These are phyloP conservation scores for Fusarium irregulare DNA, from an alignment of 2,329 filamentous ascomycete genomes.

Conservation along the genomic window DNA sequence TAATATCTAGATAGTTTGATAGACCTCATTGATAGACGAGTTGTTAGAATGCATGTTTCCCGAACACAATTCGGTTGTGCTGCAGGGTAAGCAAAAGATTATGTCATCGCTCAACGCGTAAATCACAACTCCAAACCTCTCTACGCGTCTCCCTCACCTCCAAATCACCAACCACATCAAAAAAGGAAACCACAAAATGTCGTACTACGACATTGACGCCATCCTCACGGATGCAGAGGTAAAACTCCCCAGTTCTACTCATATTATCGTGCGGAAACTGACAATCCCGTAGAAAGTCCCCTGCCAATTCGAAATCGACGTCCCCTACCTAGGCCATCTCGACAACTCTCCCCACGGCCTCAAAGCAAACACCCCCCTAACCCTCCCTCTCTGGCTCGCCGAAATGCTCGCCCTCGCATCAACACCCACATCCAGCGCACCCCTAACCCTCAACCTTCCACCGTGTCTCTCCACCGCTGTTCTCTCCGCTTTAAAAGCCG, in stretches of 20 bases:
- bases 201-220: conserved; percentile 86
- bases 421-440: conserved; percentile 62
- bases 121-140: conserved; percentile 10
- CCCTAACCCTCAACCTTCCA: conserved; percentile 85
- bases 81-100: conserved; percentile 34
- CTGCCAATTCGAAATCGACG: conserved; percentile 91
- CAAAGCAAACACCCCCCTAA: conserved; percentile 81
- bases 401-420: conserved; percentile 87
- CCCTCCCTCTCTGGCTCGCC: conserved; percentile 92
- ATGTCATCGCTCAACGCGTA: conserved; percentile 44
- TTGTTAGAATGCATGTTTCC: background rate
- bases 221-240: conserved; percentile 89
- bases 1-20: no score
- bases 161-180: conserved; percentile 24
- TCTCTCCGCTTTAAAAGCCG: conserved; percentile 89
- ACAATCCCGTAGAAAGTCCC: conserved; percentile 80
- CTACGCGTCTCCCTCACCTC: conserved; percentile 31
- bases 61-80: background rate
- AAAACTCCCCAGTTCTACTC: conserved; percentile 24
- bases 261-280: background rate
- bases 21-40: background rate
- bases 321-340: conserved; percentile 87
- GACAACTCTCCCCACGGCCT: conserved; percentile 84
- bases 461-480: conserved; percentile 81
- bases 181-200: conserved; percentile 56